Conservation (phyloP, 139 green algal species). For the Volvox africanus region DNA sequence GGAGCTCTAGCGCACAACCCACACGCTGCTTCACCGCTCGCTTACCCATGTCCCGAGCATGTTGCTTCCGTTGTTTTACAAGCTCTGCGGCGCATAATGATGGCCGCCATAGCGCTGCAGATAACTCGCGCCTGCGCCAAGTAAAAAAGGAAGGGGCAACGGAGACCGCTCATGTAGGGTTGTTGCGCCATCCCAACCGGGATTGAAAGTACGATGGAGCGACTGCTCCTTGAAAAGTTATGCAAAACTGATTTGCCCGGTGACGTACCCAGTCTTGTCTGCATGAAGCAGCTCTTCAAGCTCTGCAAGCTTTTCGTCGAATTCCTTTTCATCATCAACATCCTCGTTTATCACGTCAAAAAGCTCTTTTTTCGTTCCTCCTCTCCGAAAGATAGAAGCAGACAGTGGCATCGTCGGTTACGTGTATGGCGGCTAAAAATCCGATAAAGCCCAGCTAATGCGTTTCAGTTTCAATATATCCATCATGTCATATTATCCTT, state of each 20-base stretch:
- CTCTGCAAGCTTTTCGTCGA: conserved; percentile 21
- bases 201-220: too few species aligned
- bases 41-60: conserved; percentile 34
- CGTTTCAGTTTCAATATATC: too few species aligned
- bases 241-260: too few species aligned
- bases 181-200: too few species aligned
- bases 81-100: conserved; percentile 46
- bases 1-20: too few species aligned
- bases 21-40: too few species aligned
- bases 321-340: conserved; percentile 27
- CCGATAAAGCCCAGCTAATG: too few species aligned
- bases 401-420: conserved; percentile 39
- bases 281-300: conserved; percentile 44
- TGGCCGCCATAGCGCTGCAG: conserved; percentile 58
- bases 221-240: too few species aligned
- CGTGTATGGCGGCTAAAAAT: too few species aligned
- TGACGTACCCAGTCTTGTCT: conserved; percentile 19
- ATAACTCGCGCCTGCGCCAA: conserved; percentile 47
- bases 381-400: conserved; percentile 55
- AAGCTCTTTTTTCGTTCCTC: conserved; percentile 57
- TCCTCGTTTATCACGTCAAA: conserved; percentile 37
- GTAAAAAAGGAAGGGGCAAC: not conserved
- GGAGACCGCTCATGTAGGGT: too few species aligned
- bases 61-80: conserved; percentile 39
- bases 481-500: too few species aligned